Percentiles rank a stretch among this genome's conserved stretches.
Evolutionary conservation across 306 rosid genomes (phyloP).

Genomic region (Adenanthera pavonina): DNA sequence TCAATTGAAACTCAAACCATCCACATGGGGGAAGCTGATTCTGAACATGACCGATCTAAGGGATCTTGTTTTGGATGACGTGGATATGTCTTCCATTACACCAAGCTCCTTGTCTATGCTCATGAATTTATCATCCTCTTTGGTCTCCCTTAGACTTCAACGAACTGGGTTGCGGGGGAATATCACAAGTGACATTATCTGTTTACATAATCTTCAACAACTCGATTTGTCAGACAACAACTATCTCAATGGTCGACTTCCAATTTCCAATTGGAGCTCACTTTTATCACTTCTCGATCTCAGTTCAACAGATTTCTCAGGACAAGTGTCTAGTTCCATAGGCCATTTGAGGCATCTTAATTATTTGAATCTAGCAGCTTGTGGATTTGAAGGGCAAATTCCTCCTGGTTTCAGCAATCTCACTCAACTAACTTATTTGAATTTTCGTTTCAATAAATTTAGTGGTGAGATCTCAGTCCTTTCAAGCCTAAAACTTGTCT

Average conservation of each 20-base stretch:
- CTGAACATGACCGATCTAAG: slow-evolving; percentile 3
- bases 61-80: background rate
- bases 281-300: background rate
- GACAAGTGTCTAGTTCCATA: background rate
- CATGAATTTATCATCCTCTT: slow-evolving; percentile 24
- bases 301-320: background rate
- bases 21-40: slow-evolving; percentile 4
- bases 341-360: background rate
- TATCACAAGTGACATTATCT: background rate
- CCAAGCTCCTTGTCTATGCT: slow-evolving; percentile 8
- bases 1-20: background rate
- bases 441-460: background rate
- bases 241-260: background rate
- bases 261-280: background rate
- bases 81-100: slow-evolving; percentile 10
- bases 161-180: background rate
- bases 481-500: background rate
- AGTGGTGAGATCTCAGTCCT: slow-evolving; percentile 30
- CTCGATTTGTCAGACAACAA: background rate
- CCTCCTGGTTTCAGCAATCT: background rate
- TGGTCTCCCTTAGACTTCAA: background rate
- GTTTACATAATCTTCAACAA: background rate
- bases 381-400: background rate
- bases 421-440: background rate
- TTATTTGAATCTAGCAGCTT: fast-evolving